These are phyloP conservation scores for Coprinellus aureogranulatus DNA, from an alignment of 768 basidiomycete genomes.

Conservation along the genomic window DNA sequence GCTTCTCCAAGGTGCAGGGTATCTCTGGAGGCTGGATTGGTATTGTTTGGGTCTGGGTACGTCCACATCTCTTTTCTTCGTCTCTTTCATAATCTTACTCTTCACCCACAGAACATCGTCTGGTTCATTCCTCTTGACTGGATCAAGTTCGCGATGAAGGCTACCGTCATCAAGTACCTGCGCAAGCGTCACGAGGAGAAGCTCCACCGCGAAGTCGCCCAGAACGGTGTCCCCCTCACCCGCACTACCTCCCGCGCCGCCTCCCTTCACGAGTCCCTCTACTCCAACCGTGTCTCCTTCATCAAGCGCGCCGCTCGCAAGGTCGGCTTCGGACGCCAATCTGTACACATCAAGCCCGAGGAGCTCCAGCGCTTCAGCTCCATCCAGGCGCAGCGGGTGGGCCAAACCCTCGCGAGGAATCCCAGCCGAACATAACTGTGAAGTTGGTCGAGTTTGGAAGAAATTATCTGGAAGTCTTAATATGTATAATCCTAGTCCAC, in stretches of 20 bases:
- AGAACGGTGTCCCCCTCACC: conserved; percentile 64
- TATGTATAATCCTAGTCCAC: neutral
- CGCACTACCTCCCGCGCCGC: conserved; percentile 89
- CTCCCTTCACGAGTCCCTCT: conserved; percentile 90
- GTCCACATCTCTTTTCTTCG: conserved; percentile 23
- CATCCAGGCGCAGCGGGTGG: conserved; percentile 77
- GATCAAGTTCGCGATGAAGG: conserved; percentile 97
- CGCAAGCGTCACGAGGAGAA: conserved; percentile 62
- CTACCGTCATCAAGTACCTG: conserved; percentile 81
- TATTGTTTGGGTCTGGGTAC: conserved; percentile 94
- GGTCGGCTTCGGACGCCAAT: conserved; percentile 81
- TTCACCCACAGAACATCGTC: conserved; percentile 68
- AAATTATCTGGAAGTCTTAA: neutral
- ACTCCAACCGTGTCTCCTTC: conserved; percentile 94
- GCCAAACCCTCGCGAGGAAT: conserved; percentile 74
- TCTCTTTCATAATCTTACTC: neutral
- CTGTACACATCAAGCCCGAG: conserved; percentile 62
- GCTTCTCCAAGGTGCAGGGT: conserved; percentile 78
- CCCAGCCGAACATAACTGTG: conserved; percentile 37
- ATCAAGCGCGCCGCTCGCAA: conserved; percentile 81
- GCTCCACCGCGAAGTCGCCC: conserved; percentile 30
- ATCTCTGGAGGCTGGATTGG: conserved; percentile 96
- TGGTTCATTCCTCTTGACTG: conserved; percentile 96
- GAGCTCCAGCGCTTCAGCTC: conserved; percentile 83
- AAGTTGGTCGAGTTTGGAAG: neutral